Conservation (phyloP, 2,329 filamentous ascomycete species). For the Colletotrichum lentis region DNA sequence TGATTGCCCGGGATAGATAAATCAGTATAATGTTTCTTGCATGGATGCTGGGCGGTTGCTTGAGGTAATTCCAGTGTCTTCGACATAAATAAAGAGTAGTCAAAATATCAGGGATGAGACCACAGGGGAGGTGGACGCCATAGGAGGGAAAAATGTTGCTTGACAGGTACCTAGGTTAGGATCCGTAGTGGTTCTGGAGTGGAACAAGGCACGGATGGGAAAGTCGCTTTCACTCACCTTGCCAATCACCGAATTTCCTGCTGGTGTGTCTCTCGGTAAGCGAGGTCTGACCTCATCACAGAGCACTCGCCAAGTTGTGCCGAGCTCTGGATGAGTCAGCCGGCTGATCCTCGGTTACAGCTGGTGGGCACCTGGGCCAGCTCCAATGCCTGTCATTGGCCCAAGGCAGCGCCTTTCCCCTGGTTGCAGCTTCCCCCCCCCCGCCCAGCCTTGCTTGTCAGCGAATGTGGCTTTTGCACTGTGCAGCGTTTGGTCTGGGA, state of each 20-base stretch:
- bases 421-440: constrained; percentile 16
- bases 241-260: no score
- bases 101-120: no score
- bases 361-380: background rate
- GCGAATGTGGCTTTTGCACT: background rate
- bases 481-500: constrained; percentile 15
- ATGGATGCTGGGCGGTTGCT: background rate
- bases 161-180: no score
- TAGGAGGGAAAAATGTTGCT: no score
- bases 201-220: background rate
- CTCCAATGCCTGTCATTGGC: constrained; percentile 16
- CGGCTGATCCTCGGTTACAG: constrained; percentile 16
- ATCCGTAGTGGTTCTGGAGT: no score
- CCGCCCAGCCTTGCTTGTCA: constrained; percentile 27
- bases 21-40: no score
- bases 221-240: no score
- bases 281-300: constrained; percentile 14
- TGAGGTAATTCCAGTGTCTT: no score
- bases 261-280: constrained; percentile 1
- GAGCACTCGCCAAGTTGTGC: no score
- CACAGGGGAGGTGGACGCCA: no score
- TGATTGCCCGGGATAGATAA: background rate
- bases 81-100: no score
- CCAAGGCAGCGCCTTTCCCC: background rate
- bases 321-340: constrained; percentile 22